phyloP scores from a whole-genome alignment of 176 grass and related monocot genomes.

The Oryza meyeriana region DNA sequence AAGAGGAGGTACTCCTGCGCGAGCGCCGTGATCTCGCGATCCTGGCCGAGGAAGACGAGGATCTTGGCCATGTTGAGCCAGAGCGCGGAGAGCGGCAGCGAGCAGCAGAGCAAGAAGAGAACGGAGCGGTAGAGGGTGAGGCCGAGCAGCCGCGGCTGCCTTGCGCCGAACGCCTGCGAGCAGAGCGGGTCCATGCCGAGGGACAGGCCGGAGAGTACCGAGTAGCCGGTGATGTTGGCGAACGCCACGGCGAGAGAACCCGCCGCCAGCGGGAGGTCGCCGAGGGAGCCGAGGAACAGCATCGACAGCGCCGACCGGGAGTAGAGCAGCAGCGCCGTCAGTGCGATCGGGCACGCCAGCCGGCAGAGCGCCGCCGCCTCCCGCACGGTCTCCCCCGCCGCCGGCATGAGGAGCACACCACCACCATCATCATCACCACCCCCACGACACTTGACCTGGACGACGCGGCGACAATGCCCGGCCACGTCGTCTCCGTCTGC shows the following conservation, averaged over 20 bases:
- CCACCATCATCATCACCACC: neutral
- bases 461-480: neutral
- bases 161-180: slow-evolving; percentile 87
- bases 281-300: slow-evolving; percentile 84
- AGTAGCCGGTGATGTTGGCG: slow-evolving; percentile 96
- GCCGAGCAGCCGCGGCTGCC: slow-evolving; percentile 56
- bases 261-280: slow-evolving; percentile 80
- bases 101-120: slow-evolving; percentile 91
- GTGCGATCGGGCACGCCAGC: slow-evolving; percentile 75
- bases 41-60: slow-evolving; percentile 78
- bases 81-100: slow-evolving; percentile 62
- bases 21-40: slow-evolving; percentile 66
- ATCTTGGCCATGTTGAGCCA: slow-evolving; percentile 81
- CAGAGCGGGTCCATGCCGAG: slow-evolving; percentile 98
- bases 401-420: neutral
- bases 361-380: slow-evolving; percentile 66
- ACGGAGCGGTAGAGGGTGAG: slow-evolving; percentile 83
- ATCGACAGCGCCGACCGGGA: slow-evolving; percentile 78
- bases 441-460: neutral
- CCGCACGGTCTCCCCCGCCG: slow-evolving; percentile 17
- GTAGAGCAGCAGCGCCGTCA: slow-evolving; percentile 84
- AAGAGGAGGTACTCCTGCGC: slow-evolving; percentile 74
- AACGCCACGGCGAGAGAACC: slow-evolving; percentile 88
- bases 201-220: slow-evolving; percentile 76
- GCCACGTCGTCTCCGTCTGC: neutral